A percentile compares a stretch with the other conserved stretches of the same genome.
Evolutionary conservation across 306 rosid species (phyloP).

Genomic region (Lupinus albus): DNA sequence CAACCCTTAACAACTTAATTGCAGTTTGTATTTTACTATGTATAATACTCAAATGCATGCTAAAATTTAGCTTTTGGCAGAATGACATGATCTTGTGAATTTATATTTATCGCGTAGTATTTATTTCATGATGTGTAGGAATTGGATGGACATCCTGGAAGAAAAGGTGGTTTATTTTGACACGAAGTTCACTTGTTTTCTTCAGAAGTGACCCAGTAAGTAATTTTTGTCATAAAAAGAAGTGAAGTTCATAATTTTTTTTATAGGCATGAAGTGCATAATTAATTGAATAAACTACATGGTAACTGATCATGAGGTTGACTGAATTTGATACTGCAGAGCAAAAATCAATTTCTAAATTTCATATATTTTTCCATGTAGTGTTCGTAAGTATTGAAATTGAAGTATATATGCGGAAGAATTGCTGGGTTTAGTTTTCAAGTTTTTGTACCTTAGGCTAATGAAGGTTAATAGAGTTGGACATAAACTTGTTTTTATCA

Average conservation of each 20-base stretch:
- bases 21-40: not conserved
- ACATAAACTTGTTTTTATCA: not conserved
- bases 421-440: constrained; percentile 21
- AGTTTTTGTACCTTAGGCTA: constrained; percentile 5
- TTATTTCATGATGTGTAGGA: constrained; percentile 52
- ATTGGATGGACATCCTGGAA: constrained; percentile 99
- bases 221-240: constrained; percentile 19
- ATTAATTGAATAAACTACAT: constrained; percentile 10
- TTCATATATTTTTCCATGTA: not conserved
- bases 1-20: constrained; percentile 10
- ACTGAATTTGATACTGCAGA: too few relatives aligned
- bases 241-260: not conserved
- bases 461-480: not conserved
- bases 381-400: constrained; percentile 7
- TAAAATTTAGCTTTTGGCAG: too few relatives aligned
- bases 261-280: not conserved
- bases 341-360: too few relatives aligned
- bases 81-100: too few relatives aligned
- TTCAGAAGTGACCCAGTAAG: constrained; percentile 99
- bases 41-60: not conserved
- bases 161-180: constrained; percentile 96
- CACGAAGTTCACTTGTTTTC: constrained; percentile 87
- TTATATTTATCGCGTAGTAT: too few relatives aligned
- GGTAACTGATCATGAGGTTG: too few relatives aligned
- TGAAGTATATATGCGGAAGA: too few relatives aligned